These are phyloP conservation scores for Flaveria bidentis DNA, from an alignment of 129 eudicot genomes.

Conservation along the genomic window DNA sequence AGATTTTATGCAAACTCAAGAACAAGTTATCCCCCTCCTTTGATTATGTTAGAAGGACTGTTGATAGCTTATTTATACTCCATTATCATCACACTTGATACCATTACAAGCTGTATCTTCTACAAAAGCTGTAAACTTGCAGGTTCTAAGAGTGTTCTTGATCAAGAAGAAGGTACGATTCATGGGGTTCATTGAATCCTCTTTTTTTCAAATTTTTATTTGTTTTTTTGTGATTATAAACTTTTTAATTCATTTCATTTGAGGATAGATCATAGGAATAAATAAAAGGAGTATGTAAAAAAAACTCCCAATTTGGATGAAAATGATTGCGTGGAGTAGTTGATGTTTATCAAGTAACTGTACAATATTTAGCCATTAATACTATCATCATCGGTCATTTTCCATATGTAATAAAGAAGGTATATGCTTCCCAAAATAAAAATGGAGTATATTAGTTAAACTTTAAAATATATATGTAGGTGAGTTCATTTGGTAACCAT, in stretches of 20 bases:
- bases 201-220: background rate
- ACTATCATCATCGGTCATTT: too few relatives aligned
- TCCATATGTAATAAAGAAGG: too few relatives aligned
- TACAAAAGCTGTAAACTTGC: slow-evolving; percentile 51
- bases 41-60: slow-evolving; percentile 58
- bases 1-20: slow-evolving; percentile 25
- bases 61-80: slow-evolving; percentile 71
- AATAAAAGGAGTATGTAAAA: slow-evolving; percentile 15
- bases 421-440: too few relatives aligned
- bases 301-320: slow-evolving; percentile 22
- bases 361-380: background rate
- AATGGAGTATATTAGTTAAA: too few relatives aligned
- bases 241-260: slow-evolving; percentile 17
- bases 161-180: slow-evolving; percentile 33
- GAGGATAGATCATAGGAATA: slow-evolving; percentile 14
- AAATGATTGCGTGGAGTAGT: slow-evolving; percentile 27
- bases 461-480: too few relatives aligned
- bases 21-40: slow-evolving; percentile 13
- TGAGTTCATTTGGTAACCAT: too few relatives aligned
- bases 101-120: slow-evolving; percentile 57
- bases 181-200: slow-evolving; percentile 25
- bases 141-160: slow-evolving; percentile 23
- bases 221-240: slow-evolving; percentile 26
- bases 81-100: slow-evolving; percentile 59
- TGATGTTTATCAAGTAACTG: slow-evolving; percentile 15